Conservation (phyloP, 2,329 filamentous ascomycete species). For the Penicillium sp. region DNA sequence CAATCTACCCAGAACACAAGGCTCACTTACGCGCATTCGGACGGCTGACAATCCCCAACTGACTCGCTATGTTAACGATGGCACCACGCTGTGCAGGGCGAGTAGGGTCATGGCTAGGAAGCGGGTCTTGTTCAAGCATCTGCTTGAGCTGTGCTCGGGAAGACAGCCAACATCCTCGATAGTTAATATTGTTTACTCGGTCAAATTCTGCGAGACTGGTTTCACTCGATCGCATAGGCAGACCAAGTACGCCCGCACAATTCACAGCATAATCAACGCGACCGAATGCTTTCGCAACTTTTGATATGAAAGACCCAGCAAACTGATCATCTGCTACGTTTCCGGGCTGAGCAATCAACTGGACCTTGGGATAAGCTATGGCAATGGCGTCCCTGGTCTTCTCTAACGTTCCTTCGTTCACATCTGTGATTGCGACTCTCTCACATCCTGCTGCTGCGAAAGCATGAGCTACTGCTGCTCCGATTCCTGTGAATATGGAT, state of each 20-base stretch:
- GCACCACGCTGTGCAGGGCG: constrained; percentile 46
- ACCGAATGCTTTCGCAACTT: constrained; percentile 28
- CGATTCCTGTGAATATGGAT: constrained; percentile 49
- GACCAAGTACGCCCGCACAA: constrained; percentile 52
- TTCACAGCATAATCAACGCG: constrained; percentile 60
- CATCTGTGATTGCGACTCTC: constrained; percentile 56
- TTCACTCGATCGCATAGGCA: constrained; percentile 38
- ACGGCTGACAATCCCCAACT: constrained; percentile 52
- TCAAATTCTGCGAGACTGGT: constrained; percentile 54
- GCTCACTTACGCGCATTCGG: constrained; percentile 46
- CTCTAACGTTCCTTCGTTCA: constrained; percentile 45
- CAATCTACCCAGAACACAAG: neutral
- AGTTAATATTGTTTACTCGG: constrained; percentile 56
- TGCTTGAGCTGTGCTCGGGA: constrained; percentile 46
- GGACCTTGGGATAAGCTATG: constrained; percentile 33
- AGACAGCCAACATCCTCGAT: constrained; percentile 52
- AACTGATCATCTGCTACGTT: constrained; percentile 53
- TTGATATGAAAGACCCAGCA: constrained; percentile 36
- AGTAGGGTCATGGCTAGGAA: constrained; percentile 38
- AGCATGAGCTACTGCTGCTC: constrained; percentile 53
- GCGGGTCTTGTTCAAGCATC: constrained; percentile 50
- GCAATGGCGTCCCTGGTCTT: constrained; percentile 29
- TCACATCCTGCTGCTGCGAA: constrained; percentile 54
- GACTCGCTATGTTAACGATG: constrained; percentile 56
- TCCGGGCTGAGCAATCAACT: constrained; percentile 41